Base-by-base conservation (phyloP, 1,139 yeast genomes). In the Diutina mesorugosa region DNA sequence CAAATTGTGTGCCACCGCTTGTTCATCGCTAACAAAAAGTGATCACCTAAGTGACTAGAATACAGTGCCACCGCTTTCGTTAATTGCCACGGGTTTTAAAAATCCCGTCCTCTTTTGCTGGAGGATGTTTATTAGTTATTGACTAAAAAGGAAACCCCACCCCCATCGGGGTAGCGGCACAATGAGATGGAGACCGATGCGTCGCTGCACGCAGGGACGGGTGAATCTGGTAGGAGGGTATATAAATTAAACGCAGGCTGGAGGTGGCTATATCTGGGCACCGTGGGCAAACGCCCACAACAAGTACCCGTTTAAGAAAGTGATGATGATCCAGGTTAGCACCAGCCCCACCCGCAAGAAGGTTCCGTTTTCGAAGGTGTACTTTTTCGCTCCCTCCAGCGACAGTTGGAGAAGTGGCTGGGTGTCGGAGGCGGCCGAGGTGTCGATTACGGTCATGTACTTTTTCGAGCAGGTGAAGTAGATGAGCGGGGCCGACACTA, bases 401-500 rank as follows among this genome's bases (percentile, higher is more conserved):
- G 54, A 10, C 30, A 28, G 18, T n/a, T 38, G 18, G 16, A 51
- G 28, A 8, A 51, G 21, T 1, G 47, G 32, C 28, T 21, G 46
- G 10, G 26, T 75, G 35, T 69, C 76, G 1, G 70, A 72, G 54
- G 71, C 76, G 28, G 70, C 60, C 4, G 60, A 68, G 55, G 66
- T 70, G n/a, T 67, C 71, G 2, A 69, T 67, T 18, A 90, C 97
- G 54, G 84, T 75, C 99, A 93, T 93, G 59, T 85, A 83, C 55
- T 79, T 72, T 62, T 82, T 84, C 56, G 81, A 80, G 60, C 90
- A 81, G 0, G 97, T 90, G 69, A 91, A 91, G 69, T 84, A 87
- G 54, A 91, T 82, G 61, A 91, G 72, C 8, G 98, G 98, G 0
- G 97, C 97, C 32, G 91, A 79, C 14, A 86, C 95, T 60, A 90